A percentile compares a stretch with the other conserved stretches of the same genome.
Conservation (phyloP, 2,329 filamentous ascomycete genomes). For the Fusarium metavorans region DNA sequence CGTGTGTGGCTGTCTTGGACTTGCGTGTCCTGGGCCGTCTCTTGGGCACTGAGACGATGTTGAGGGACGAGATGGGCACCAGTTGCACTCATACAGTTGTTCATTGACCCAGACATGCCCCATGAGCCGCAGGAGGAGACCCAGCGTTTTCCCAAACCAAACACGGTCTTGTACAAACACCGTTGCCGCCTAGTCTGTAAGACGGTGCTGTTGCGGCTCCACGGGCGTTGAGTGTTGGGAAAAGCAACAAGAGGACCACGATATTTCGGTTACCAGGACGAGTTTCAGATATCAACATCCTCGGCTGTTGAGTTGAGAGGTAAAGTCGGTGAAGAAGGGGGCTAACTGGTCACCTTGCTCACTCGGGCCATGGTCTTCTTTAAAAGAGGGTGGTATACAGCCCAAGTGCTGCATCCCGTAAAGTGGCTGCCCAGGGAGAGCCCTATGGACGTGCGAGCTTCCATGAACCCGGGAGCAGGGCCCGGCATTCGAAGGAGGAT, state of each 20-base stretch:
- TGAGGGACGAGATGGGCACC: background rate
- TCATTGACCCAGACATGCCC: conserved; percentile 9
- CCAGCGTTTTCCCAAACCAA: background rate
- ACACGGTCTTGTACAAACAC: background rate
- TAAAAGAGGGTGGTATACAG: conserved; percentile 9
- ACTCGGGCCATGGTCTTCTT: background rate
- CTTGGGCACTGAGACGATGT: background rate
- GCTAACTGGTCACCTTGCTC: background rate
- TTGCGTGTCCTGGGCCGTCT: background rate
- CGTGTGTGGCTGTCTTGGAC: background rate
- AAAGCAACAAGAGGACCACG: background rate
- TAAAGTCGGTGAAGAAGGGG: conserved; percentile 5
- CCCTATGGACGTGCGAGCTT: background rate
- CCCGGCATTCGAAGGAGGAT: conserved; percentile 2
- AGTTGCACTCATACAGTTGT: background rate
- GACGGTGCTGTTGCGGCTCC: background rate
- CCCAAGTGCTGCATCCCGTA: background rate
- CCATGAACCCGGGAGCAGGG: conserved; percentile 2
- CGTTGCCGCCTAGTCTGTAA: background rate
- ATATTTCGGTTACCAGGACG: conserved; percentile 5
- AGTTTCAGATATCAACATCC: conserved; percentile 1
- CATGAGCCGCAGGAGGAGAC: background rate
- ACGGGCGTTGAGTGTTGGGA: conserved; percentile 3
- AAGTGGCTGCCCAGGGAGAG: background rate
- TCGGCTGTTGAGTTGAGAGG: conserved; percentile 8